These are phyloP conservation scores for Thelonectria rubi DNA, from an alignment of 2,329 filamentous ascomycete species.

Conservation along the genomic window DNA sequence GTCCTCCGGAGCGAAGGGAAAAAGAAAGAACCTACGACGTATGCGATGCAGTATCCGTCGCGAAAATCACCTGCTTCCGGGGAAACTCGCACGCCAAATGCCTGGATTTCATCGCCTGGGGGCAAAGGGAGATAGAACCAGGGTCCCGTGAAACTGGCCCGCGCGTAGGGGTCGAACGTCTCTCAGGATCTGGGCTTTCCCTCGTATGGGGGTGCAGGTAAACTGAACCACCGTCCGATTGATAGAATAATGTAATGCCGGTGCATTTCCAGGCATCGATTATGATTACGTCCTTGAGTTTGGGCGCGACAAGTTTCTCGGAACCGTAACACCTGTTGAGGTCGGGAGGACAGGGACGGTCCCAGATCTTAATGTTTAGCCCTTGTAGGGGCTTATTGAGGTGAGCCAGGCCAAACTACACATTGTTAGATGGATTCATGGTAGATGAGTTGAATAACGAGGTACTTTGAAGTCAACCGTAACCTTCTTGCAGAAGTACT, in stretches of 20 bases:
- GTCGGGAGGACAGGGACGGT: not conserved
- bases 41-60: not conserved
- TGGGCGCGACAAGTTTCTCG: too few relatives aligned
- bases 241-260: slow-evolving; percentile 3
- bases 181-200: not conserved
- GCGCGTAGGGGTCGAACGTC: not conserved
- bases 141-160: not conserved
- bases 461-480: slow-evolving; percentile 11
- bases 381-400: not conserved
- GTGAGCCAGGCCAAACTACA: not conserved
- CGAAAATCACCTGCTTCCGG: not conserved
- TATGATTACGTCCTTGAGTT: not conserved
- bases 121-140: slow-evolving; percentile 9
- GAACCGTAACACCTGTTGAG: not conserved
- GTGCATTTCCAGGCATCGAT: not conserved
- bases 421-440: too few relatives aligned
- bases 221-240: not conserved
- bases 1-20: not conserved
- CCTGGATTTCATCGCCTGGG: not conserved
- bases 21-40: not conserved
- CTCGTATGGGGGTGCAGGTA: not conserved
- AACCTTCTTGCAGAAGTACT: not conserved
- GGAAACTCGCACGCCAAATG: not conserved
- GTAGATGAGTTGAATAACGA: too few relatives aligned
- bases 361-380: not conserved